Evolutionary conservation across 371 early-diverging fungal species (phyloP), one percentile per base, ranked within the genome.

Genomic region (Smittium culicis): DNA sequence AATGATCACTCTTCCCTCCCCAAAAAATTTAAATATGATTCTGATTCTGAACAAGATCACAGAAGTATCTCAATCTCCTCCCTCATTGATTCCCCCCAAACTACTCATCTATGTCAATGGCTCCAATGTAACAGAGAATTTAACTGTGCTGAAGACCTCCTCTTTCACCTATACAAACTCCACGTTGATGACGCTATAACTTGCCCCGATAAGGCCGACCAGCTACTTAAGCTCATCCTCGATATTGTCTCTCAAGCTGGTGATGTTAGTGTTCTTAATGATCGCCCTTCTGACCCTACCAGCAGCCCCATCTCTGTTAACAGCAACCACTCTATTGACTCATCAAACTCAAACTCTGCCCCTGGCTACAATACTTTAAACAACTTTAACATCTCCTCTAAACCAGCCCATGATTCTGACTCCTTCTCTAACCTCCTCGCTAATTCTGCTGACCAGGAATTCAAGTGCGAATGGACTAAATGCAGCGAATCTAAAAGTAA

Each of bases 101-200:
- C 14, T 20, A 3, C 2, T n/a, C 68, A 70, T 62, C 73, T 64
- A 54, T 92, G 93, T 68, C 79, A 85, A 67, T 93, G 93, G 93
- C 79, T 86, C 2, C 83, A 88, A 0, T 93, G 93, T 72, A 79
- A 86, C 8, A 88, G 88, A 25, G 81, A 76, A 31, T 92, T 93
- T 70, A 68, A 70, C 31, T 82, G 83, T 14, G 70, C 82, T 27
- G 91, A 91, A 58, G 89, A 91, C 65, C 72, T 93, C 11, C 76
- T 92, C 63, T 88, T 89, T 8, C 93, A 93, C 70, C 75, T 93
- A 34, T 84, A 84, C 67, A 88, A 84, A 68, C 75, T 82, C 2
- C 93, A 92, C 70, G 75, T 89, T 30, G 84, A 67, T 79, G 82
- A 62, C 67, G 74, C 0, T 71, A 3, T 16, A 45, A 24, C 20